Conservation (phyloP, 2,329 filamentous ascomycete genomes). For the Aspergillus bombycis region DNA sequence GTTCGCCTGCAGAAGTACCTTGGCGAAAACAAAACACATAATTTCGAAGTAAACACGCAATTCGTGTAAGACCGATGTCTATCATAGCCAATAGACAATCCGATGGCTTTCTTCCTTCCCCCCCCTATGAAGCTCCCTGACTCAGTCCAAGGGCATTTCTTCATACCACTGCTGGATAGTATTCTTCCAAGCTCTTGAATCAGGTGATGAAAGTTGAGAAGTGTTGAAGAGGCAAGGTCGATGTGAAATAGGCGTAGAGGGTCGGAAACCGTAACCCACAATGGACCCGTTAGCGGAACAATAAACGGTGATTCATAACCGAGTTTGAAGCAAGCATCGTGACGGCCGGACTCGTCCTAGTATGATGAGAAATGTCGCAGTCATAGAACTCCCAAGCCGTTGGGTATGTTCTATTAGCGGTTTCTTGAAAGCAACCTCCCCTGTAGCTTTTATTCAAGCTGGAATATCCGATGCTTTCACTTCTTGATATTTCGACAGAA, state of each 20-base stretch:
- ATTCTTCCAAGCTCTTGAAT: background rate
- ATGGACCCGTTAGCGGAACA: background rate
- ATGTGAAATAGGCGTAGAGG: background rate
- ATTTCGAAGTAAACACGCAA: background rate
- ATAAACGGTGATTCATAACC: background rate
- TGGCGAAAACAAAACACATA: background rate
- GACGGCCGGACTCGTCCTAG: background rate
- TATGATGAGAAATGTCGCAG: background rate
- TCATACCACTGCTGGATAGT: background rate
- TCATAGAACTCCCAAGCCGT: background rate
- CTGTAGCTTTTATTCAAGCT: background rate
- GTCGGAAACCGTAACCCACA: background rate
- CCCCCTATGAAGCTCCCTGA: background rate
- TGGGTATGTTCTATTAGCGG: background rate
- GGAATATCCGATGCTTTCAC: conserved; percentile 36
- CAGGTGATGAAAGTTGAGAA: background rate
- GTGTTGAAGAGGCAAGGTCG: background rate
- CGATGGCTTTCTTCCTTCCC: background rate
- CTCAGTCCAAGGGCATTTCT: background rate
- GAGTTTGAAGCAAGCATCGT: background rate
- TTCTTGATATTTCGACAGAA: conserved; percentile 46
- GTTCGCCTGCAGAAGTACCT: background rate
- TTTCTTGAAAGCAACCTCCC: background rate
- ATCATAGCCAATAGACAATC: background rate
- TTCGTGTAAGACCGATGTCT: background rate